A percentile compares a stretch with the other conserved stretches of the same genome.
Evolutionary conservation across 352 stramenopile genomes (phyloP).

Genomic region (Peronospora farinosa): DNA sequence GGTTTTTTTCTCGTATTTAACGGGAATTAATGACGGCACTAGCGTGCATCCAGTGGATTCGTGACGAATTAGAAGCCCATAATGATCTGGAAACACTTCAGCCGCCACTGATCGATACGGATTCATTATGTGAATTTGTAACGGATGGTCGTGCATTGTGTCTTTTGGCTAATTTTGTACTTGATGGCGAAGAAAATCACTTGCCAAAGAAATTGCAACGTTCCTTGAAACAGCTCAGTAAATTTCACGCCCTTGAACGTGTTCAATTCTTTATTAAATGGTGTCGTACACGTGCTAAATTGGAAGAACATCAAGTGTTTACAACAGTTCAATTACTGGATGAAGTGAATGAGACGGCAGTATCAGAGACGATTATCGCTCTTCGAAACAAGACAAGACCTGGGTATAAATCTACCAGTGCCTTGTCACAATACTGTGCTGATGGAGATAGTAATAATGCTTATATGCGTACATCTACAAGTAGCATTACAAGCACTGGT

Average conservation of each 20-base stretch:
- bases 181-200: slow-evolving; percentile 23
- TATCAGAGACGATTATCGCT: slow-evolving; percentile 53
- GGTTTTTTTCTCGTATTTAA: no score
- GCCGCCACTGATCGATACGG: slow-evolving; percentile 25
- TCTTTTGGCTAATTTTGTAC: slow-evolving; percentile 47
- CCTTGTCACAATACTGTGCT: slow-evolving; percentile 31
- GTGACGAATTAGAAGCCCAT: slow-evolving; percentile 40
- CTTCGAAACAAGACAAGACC: slow-evolving; percentile 55
- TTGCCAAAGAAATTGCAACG: slow-evolving; percentile 70
- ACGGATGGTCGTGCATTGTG: slow-evolving; percentile 73
- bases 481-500: slow-evolving; percentile 19
- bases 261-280: slow-evolving; percentile 86
- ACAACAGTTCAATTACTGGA: slow-evolving; percentile 76
- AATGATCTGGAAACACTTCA: slow-evolving; percentile 26
- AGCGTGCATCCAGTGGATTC: slow-evolving; percentile 53
- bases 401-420: slow-evolving; percentile 18
- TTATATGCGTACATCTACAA: slow-evolving; percentile 9
- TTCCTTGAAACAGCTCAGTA: slow-evolving; percentile 58
- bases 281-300: slow-evolving; percentile 43
- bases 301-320: slow-evolving; percentile 74
- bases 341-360: slow-evolving; percentile 61
- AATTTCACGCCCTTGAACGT: slow-evolving; percentile 76
- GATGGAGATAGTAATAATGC: slow-evolving; percentile 16
- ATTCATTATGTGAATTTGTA: slow-evolving; percentile 60
- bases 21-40: not conserved